Percentiles rank a stretch among this genome's conserved stretches.
Evolutionary conservation across 768 basidiomycete genomes (phyloP).

Genomic region (Kwoniella mangroviensis): DNA sequence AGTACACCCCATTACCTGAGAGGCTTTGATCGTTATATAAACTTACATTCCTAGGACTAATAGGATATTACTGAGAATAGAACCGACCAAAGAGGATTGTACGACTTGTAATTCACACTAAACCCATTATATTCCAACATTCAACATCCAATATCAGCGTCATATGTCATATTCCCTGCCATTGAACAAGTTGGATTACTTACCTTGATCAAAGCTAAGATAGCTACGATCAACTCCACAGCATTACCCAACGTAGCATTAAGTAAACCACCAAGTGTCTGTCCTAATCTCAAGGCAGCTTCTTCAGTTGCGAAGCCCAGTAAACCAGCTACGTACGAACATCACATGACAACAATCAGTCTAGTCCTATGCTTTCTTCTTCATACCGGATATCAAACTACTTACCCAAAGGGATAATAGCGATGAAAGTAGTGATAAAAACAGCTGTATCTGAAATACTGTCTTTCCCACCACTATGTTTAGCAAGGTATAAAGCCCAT

Average conservation of each 20-base stretch:
- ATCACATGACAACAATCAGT: too few species aligned
- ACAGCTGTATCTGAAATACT: constrained; percentile 60
- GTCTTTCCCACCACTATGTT: constrained; percentile 55
- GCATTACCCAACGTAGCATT: constrained; percentile 66
- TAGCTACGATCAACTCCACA: constrained; percentile 64
- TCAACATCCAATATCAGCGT: not conserved
- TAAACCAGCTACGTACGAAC: constrained; percentile 58
- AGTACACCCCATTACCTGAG: too few species aligned
- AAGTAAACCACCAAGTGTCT: constrained; percentile 64
- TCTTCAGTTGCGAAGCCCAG: constrained; percentile 66
- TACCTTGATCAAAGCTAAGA: constrained; percentile 52
- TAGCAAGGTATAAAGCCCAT: constrained; percentile 63
- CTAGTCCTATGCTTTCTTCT: too few species aligned
- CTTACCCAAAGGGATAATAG: constrained; percentile 62
- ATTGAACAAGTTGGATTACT: not conserved
- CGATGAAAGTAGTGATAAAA: constrained; percentile 63
- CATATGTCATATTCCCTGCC: not conserved
- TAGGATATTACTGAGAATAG: constrained; percentile 61
- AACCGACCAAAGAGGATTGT: constrained; percentile 64
- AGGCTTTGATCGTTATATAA: too few species aligned
- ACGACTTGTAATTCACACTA: constrained; percentile 65
- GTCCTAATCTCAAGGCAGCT: constrained; percentile 61
- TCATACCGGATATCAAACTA: not conserved
- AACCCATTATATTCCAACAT: not conserved
- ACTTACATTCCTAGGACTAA: constrained; percentile 58